Conservation (phyloP, 208 protist species). For the Histomonas meleagridis region DNA sequence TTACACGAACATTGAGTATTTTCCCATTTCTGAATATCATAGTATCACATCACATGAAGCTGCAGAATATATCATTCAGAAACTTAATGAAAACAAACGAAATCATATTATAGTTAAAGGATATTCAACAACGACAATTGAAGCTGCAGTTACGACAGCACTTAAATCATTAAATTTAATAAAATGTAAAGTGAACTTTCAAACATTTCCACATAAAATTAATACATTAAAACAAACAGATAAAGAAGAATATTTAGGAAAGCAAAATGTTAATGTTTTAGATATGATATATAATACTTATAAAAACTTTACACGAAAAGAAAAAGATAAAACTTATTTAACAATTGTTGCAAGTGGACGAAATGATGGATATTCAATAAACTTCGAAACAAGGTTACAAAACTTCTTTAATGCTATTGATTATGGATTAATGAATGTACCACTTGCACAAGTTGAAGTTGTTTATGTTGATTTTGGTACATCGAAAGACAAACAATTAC, state of each 20-base stretch:
- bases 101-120: neutral
- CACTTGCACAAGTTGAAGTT: neutral
- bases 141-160: neutral
- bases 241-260: too few relatives aligned
- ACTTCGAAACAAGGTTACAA: neutral
- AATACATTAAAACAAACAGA: too few relatives aligned
- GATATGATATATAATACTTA: too few relatives aligned
- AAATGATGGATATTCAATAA: neutral
- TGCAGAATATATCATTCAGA: neutral
- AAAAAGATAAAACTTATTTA: neutral
- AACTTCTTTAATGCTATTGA: neutral
- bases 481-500: neutral
- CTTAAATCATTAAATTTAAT: too few relatives aligned
- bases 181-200: neutral
- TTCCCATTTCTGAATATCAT: neutral
- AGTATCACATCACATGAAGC: neutral
- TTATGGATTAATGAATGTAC: neutral
- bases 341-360: neutral
- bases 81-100: neutral
- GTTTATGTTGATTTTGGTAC: slow-evolving; percentile 18
- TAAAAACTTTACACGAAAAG: too few relatives aligned
- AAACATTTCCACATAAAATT: neutral
- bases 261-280: too few relatives aligned
- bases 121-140: neutral
- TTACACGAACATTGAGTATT: neutral